Evolutionary conservation across 495 filamentous ascomycete species (phyloP), one percentile per base, ranked within the genome.

Genomic region (Aspergillus nanangensis): DNA sequence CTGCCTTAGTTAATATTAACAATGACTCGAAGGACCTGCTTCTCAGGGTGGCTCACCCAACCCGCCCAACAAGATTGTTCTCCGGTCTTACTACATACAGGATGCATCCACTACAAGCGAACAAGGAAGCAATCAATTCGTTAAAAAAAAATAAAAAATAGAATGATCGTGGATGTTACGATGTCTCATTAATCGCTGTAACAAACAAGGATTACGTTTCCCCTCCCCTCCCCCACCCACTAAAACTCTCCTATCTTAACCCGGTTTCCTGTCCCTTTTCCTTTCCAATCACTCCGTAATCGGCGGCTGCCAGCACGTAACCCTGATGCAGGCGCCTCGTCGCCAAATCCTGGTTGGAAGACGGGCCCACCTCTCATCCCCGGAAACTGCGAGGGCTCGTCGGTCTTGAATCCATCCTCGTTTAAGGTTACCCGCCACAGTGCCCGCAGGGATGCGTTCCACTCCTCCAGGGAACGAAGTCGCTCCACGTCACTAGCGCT

Each of bases 401-500:
- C 69, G 9, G 52, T 43, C 34, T 73, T 81, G 63, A 88, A 88
- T 3, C 87, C 88, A 7, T 92, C 88, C 13, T 88, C 84, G 53
- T 79, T 83, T 50, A 92, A 79, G 2, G 88, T 66, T 14, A 80
- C 75, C 19, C 63, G 64, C 62, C 76, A 90, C 13, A 95, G 72
- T 7, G 72, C 72, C 13, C 69, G 71, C 38, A 96, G 72, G 2
- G 89, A 81, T 9, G 71, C 70, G 38, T 73, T 80, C 83, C 90
- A 93, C 52, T 83, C 75, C 36, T 81, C 66, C 65, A 97, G 76
- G 15, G 90, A 83, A 39, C 76, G 68, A 41, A 87, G 72, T 44
- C 90, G 85, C 48, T 86, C 86, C 25, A 77, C 75, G 63, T 96
- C 91, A 38, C 74, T 81, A 38, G 74, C 70, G 24, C 81, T 87